Conservation (phyloP, 2,329 filamentous ascomycete genomes). For the Claviceps monticola region DNA sequence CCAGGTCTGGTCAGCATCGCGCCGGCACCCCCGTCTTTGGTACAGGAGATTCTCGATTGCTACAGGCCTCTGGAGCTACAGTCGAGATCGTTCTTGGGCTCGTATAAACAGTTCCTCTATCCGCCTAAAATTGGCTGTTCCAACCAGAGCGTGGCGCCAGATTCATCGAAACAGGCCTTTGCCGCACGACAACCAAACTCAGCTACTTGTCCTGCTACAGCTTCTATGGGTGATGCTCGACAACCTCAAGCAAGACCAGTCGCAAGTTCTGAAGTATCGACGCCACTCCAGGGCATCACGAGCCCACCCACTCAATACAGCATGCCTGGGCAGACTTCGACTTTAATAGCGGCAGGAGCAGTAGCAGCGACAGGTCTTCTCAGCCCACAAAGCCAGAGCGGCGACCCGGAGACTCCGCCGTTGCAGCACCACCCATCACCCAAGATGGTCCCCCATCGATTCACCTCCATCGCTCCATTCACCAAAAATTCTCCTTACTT, state of each 20-base stretch:
- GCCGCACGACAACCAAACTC: neutral
- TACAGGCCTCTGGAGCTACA: constrained; percentile 25
- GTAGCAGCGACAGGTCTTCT: constrained; percentile 11
- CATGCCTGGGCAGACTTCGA: constrained; percentile 11
- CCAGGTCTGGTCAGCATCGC: constrained; percentile 24
- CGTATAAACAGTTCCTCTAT: constrained; percentile 22
- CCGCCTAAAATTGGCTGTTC: constrained; percentile 8
- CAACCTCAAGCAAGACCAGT: neutral
- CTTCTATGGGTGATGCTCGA: neutral
- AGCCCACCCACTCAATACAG: constrained; percentile 16
- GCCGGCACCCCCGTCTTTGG: constrained; percentile 21
- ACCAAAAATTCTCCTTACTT: constrained; percentile 25
- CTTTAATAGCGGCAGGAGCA: neutral
- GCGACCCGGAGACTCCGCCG: constrained; percentile 12
- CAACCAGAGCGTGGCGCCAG: neutral
- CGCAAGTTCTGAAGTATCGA: neutral
- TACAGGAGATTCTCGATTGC: constrained; percentile 25
- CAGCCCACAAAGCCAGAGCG: constrained; percentile 21
- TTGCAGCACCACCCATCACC: constrained; percentile 9
- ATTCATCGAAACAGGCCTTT: neutral
- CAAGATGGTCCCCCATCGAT: constrained; percentile 10
- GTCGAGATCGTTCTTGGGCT: constrained; percentile 25
- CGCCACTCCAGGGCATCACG: constrained; percentile 1
- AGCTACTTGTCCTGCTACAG: neutral
- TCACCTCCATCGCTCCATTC: constrained; percentile 22